Percentiles rank a stretch among this genome's conserved stretches.
phyloP scores from a whole-genome alignment of 108 stramenopile species.

The Thalassiosira profunda region DNA sequence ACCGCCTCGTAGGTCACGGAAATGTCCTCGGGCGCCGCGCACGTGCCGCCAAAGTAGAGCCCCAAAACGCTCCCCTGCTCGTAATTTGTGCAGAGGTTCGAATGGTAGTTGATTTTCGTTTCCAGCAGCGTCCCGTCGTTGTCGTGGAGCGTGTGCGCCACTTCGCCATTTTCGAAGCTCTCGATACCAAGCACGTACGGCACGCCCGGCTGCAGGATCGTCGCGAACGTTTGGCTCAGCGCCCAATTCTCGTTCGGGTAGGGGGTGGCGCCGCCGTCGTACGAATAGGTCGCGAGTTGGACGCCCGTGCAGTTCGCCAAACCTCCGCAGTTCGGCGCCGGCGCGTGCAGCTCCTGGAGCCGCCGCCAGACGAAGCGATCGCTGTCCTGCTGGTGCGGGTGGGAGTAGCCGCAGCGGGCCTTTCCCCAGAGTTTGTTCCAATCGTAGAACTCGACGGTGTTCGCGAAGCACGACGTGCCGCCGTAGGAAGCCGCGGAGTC shows the following conservation, averaged over 20 bases:
- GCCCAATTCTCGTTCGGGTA: conserved; percentile 18
- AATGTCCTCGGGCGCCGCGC: conserved; percentile 13
- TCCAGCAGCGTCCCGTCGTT: not conserved
- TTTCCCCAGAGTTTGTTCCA: conserved; percentile 28
- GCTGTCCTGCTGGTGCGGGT: conserved; percentile 7
- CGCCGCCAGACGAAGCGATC: conserved; percentile 23
- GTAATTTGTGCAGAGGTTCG: conserved; percentile 9
- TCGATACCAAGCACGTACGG: conserved; percentile 9
- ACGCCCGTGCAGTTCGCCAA: conserved; percentile 7
- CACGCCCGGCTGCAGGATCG: conserved; percentile 13
- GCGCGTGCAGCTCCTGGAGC: conserved; percentile 1
- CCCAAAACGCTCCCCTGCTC: conserved; percentile 8
- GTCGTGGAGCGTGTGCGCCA: conserved; percentile 4
- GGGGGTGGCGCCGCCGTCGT: conserved; percentile 3
- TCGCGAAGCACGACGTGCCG: conserved; percentile 13
- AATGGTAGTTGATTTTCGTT: conserved; percentile 4
- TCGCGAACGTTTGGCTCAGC: conserved; percentile 1
- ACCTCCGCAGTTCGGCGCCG: conserved; percentile 9
- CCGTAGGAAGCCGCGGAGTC: conserved; percentile 1
- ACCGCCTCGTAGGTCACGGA: not conserved
- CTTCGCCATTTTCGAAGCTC: conserved; percentile 8
- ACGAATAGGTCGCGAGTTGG: conserved; percentile 13
- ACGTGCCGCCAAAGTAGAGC: conserved; percentile 9
- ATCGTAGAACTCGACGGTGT: conserved; percentile 16
- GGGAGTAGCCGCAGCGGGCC: conserved; percentile 11